Evolutionary conservation across 257 asterid genomes (phyloP).

Genomic region (Lycium barbarum): DNA sequence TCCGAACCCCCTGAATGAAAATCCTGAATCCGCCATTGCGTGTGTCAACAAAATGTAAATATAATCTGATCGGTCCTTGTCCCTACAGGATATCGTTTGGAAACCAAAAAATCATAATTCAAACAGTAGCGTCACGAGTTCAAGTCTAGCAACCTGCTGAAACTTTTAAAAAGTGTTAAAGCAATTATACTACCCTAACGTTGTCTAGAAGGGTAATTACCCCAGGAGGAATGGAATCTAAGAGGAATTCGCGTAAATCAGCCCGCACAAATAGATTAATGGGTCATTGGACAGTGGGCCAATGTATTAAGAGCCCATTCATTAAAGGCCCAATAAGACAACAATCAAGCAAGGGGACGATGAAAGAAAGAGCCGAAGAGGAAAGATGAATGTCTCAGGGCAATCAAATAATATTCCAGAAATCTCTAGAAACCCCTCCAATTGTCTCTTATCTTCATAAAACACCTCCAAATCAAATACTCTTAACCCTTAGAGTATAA

Average conservation of each 20-base stretch:
- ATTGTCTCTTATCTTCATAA: constrained; percentile 3
- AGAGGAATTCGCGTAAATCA: too few relatives aligned
- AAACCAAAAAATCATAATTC: neutral
- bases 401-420: constrained; percentile 32
- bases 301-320: neutral
- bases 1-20: too few relatives aligned
- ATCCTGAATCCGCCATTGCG: too few relatives aligned
- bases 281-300: neutral
- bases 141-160: neutral
- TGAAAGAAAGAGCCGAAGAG: constrained; percentile 11
- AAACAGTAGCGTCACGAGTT: neutral
- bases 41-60: neutral
- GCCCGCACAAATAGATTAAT: neutral
- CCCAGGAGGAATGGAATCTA: too few relatives aligned
- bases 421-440: constrained; percentile 58
- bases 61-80: neutral
- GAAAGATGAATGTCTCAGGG: constrained; percentile 15
- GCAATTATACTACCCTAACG: neutral
- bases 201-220: too few relatives aligned
- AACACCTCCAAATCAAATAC: neutral
- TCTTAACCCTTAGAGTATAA: neutral
- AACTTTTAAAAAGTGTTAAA: neutral
- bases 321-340: neutral
- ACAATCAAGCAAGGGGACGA: constrained; percentile 12
- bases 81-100: too few relatives aligned